These are phyloP conservation scores for Globisporangium emineosum DNA, from an alignment of 352 stramenopile species.

Conservation along the genomic window DNA sequence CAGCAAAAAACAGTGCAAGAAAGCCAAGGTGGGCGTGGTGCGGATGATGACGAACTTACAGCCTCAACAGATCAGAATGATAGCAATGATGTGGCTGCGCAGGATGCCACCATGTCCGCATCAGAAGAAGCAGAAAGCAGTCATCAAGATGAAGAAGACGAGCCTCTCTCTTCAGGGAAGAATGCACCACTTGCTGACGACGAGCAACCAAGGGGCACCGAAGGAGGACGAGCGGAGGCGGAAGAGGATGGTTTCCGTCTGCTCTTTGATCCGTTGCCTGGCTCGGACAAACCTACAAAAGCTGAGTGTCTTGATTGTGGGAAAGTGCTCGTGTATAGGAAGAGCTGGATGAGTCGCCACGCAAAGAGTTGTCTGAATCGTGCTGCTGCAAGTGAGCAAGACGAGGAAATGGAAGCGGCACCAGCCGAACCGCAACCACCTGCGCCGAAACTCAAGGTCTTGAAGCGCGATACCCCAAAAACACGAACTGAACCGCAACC, in stretches of 20 bases:
- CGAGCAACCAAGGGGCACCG: neutral
- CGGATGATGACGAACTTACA: neutral
- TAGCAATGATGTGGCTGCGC: neutral
- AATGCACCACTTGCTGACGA: neutral
- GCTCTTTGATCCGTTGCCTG: neutral
- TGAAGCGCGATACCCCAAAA: neutral
- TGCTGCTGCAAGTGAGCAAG: neutral
- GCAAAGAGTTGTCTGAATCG: neutral
- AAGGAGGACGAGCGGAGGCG: neutral
- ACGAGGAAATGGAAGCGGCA: neutral
- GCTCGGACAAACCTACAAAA: constrained; percentile 21
- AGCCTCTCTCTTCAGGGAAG: neutral
- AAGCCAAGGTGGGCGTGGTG: neutral
- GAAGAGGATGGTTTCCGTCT: neutral
- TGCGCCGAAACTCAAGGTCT: neutral
- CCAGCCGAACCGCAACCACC: neutral
- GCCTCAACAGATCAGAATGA: neutral
- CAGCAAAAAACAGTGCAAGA: neutral
- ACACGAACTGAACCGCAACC: neutral
- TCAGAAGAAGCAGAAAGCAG: neutral
- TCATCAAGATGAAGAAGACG: neutral
- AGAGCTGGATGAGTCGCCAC: neutral
- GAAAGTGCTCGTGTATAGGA: neutral
- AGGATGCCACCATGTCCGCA: neutral
- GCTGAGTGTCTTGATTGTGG: constrained; percentile 5